phyloP scores from a whole-genome alignment of 345 rosid genomes.

The Physaria fendleri region DNA sequence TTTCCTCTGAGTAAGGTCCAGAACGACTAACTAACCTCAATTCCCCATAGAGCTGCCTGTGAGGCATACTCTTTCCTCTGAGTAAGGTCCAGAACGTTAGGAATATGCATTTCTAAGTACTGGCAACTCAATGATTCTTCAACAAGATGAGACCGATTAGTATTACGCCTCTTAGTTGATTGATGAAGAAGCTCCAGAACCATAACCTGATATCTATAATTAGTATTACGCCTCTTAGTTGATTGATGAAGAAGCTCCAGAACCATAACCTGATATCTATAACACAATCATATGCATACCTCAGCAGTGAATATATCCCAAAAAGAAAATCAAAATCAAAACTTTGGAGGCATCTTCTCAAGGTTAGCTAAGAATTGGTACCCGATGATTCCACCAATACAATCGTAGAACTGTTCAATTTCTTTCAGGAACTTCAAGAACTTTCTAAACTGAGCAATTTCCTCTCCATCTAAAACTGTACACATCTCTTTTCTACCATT shows the following conservation, averaged over 20 bases:
- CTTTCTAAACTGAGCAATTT: constrained; percentile 43
- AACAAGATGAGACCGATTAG: constrained; percentile 33
- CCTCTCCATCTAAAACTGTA: constrained; percentile 34
- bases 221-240: constrained; percentile 37
- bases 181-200: constrained; percentile 75
- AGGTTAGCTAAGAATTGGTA: constrained; percentile 20
- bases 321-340: not conserved
- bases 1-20: constrained; percentile 43
- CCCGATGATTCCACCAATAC: constrained; percentile 96
- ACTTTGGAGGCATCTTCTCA: not conserved
- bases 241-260: constrained; percentile 74
- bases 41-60: constrained; percentile 93
- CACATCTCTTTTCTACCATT: constrained; percentile 26
- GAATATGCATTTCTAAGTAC: constrained; percentile 67
- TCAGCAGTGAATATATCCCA: constrained; percentile 13
- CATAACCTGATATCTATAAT: constrained; percentile 84
- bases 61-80: constrained; percentile 61
- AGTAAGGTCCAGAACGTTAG: constrained; percentile 70
- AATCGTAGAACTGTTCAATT: constrained; percentile 71
- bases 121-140: constrained; percentile 48
- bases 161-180: constrained; percentile 40
- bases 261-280: constrained; percentile 83
- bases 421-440: constrained; percentile 48
- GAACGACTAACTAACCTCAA: too few relatives aligned
- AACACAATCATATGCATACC: constrained; percentile 20